Percentiles rank a stretch among this genome's conserved stretches.
Evolutionary conservation across 1,284 basidiomycete genomes (phyloP).

Genomic region (Caloboletus inedulis): DNA sequence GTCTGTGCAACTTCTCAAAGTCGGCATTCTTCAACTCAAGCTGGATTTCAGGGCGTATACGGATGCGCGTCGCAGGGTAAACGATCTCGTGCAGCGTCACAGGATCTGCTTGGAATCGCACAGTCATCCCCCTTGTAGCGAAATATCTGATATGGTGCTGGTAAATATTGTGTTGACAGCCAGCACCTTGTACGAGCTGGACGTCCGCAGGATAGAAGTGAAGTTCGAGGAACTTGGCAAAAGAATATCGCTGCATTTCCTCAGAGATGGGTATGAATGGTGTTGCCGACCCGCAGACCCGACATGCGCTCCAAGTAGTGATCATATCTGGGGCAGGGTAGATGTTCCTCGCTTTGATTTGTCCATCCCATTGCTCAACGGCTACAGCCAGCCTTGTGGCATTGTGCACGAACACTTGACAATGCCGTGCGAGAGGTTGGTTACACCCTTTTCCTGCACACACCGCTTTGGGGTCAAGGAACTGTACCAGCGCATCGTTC

Average conservation of each 20-base stretch:
- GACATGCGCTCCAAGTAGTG: conserved; percentile 92
- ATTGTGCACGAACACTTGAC: conserved; percentile 87
- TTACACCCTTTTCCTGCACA: conserved; percentile 86
- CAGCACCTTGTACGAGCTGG: conserved; percentile 75
- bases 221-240: conserved; percentile 89
- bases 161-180: conserved; percentile 94
- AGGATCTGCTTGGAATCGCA: conserved; percentile 87
- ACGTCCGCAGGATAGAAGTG: conserved; percentile 89
- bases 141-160: conserved; percentile 94
- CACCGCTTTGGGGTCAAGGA: conserved; percentile 67
- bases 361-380: conserved; percentile 83
- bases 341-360: conserved; percentile 56
- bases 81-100: conserved; percentile 84
- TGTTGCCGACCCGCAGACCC: conserved; percentile 76
- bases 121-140: conserved; percentile 77
- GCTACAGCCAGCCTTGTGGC: conserved; percentile 81
- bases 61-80: conserved; percentile 85
- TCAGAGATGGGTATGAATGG: conserved; percentile 89
- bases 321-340: conserved; percentile 69
- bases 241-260: conserved; percentile 92
- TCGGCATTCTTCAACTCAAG: conserved; percentile 89
- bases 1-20: conserved; percentile 73
- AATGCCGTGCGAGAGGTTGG: conserved; percentile 80
- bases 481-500: conserved; percentile 65
- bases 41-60: conserved; percentile 81